A percentile compares a stretch with the other conserved stretches of the same genome.
These are phyloP conservation scores for Salvia splendens DNA, from an alignment of 257 asterid genomes.

Conservation along the genomic window DNA sequence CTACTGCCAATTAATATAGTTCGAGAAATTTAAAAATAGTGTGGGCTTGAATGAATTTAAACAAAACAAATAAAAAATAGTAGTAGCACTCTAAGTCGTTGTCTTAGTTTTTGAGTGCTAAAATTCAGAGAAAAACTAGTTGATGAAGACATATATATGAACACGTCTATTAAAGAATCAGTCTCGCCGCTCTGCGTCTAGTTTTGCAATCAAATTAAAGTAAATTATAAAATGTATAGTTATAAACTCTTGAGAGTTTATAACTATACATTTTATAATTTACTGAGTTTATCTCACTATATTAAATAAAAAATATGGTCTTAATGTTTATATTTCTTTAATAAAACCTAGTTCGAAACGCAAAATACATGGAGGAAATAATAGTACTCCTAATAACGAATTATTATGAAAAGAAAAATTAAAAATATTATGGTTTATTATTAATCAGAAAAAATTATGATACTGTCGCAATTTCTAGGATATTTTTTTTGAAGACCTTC, in stretches of 20 bases:
- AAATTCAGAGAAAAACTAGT: constrained; percentile 7
- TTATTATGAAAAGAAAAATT: too few relatives aligned
- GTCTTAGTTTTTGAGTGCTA: neutral
- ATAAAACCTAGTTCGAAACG: neutral
- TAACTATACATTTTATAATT: too few relatives aligned
- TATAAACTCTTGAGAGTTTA: neutral
- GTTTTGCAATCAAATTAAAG: neutral
- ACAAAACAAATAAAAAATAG: too few relatives aligned
- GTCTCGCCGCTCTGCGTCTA: neutral
- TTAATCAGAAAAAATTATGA: neutral
- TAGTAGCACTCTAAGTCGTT: neutral
- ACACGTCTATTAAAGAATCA: neutral
- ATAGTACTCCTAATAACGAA: neutral
- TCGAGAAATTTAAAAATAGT: too few relatives aligned
- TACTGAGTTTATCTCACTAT: neutral
- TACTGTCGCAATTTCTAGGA: too few relatives aligned
- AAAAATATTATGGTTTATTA: neutral
- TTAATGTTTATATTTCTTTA: neutral
- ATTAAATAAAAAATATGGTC: neutral
- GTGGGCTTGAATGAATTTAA: too few relatives aligned
- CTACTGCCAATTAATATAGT: too few relatives aligned
- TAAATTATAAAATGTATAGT: neutral
- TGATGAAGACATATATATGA: constrained; percentile 18
- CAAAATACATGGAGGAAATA: neutral
- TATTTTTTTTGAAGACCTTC: too few relatives aligned